Percentiles rank a stretch among this genome's conserved stretches.
Conservation (phyloP, 1,284 basidiomycete genomes). For the Ceratobasidium sp. region DNA sequence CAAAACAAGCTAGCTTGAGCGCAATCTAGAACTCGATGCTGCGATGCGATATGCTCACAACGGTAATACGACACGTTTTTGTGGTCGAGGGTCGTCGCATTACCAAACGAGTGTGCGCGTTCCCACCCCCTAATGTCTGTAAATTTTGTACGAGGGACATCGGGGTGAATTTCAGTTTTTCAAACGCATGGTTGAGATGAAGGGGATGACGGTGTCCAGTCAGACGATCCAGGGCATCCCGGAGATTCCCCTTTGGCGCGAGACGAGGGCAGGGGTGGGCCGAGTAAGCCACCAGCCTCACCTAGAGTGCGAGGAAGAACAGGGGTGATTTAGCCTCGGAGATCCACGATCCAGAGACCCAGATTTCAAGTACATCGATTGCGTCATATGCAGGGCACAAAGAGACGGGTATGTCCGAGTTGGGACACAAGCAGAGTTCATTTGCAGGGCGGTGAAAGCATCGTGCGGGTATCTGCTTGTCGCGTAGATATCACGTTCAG, state of each 20-base stretch:
- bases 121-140: slow-evolving; percentile 17
- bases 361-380: background rate
- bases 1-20: background rate
- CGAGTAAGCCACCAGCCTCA: background rate
- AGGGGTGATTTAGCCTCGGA: slow-evolving; percentile 9
- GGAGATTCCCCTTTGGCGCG: background rate
- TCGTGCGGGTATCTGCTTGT: background rate
- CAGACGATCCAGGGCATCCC: background rate
- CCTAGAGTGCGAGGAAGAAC: background rate
- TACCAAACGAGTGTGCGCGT: background rate
- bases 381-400: too few relatives aligned
- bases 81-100: background rate
- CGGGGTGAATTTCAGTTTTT: background rate
- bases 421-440: background rate
- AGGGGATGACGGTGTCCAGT: background rate
- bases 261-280: background rate
- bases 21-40: slow-evolving; percentile 13
- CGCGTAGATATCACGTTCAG: background rate
- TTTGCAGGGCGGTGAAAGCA: background rate
- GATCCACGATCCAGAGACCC: slow-evolving; percentile 6
- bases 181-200: background rate
- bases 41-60: slow-evolving; percentile 3
- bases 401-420: background rate
- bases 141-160: background rate
- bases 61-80: slow-evolving; percentile 14